A percentile compares a stretch with the other conserved stretches of the same genome.
These are phyloP conservation scores for Crucihimalaya himalaica DNA, from an alignment of 345 rosid species.

Conservation along the genomic window DNA sequence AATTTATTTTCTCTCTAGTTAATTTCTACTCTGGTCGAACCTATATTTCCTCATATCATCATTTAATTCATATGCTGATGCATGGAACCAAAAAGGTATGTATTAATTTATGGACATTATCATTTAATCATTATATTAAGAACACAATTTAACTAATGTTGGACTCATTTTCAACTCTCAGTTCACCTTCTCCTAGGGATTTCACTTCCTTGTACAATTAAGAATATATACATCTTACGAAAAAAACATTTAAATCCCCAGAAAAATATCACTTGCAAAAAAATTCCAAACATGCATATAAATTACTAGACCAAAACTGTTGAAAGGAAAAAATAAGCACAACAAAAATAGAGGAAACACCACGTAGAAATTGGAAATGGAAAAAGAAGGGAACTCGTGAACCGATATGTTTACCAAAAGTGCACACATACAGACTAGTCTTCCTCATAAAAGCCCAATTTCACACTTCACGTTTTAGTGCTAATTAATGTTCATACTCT, in stretches of 20 bases:
- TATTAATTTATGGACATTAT: background rate
- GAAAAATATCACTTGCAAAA: too few relatives aligned
- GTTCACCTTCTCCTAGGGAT: too few relatives aligned
- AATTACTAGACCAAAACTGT: too few relatives aligned
- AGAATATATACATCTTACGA: background rate
- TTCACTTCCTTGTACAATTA: background rate
- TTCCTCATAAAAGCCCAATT: constrained; percentile 15
- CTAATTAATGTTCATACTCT: background rate
- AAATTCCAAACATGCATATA: too few relatives aligned
- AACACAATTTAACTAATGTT: too few relatives aligned
- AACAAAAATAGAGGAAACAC: background rate
- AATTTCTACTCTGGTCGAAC: background rate
- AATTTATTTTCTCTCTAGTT: background rate
- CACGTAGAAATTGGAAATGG: background rate
- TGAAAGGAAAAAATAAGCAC: too few relatives aligned
- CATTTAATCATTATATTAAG: background rate
- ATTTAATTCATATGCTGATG: constrained; percentile 12
- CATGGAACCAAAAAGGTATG: background rate
- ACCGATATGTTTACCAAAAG: background rate
- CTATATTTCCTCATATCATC: constrained; percentile 24
- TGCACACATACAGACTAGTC: background rate
- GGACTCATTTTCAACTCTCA: background rate
- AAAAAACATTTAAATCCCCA: too few relatives aligned
- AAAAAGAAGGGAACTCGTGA: constrained; percentile 26
- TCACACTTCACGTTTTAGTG: background rate